Evolutionary conservation across 1,139 yeast genomes (phyloP), one percentile per base, ranked within the genome.

Genomic region (Arxiozyma bovina): DNA sequence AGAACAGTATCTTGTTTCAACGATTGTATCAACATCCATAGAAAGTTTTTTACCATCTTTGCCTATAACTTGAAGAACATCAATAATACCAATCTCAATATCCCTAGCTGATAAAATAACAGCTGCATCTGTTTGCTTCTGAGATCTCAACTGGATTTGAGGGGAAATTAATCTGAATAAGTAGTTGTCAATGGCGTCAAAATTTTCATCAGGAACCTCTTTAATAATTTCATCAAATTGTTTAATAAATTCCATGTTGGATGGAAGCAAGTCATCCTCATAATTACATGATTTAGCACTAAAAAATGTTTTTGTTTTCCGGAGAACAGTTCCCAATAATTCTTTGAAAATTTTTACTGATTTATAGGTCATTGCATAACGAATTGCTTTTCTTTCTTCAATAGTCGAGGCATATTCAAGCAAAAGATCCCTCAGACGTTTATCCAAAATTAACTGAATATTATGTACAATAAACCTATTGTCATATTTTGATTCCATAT

Each of bases 381-480:
- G 74, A 51, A 79, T 75, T 3, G 85, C 80, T 58, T 76, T 78
- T 53, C 88, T 74, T 51, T 82, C 86, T 23, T 78, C 73, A 4
- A 85, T 76, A 51, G 79, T 77, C 49, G 82, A 81, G 22, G 82
- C 70, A 62, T 87, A 87, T 20, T 79, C 76, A 52, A 79, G 69
- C 54, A 88, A 73, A 48, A 79, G 74, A 58, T 86, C 81, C 42
- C 91, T 74, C 2, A 85, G 72, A 12, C 73, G 66, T 58, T 85
- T 83, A 64, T 85, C 82, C 87, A 96, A 85, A 60, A 81, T 83
- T 63, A 88, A 67, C 61, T 81, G 83, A 52, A 88, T 74, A 62
- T 85, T 84, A 65, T 90, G 96, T 42, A 89, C 73, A 59, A 87
- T 82, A 64, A 87, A 89, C 55, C 95, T 73, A 64, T 90, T 90